Percentiles rank a stretch among this genome's conserved stretches.
Conservation (phyloP, 2,329 filamentous ascomycete genomes). For the Exophiala sp. region DNA sequence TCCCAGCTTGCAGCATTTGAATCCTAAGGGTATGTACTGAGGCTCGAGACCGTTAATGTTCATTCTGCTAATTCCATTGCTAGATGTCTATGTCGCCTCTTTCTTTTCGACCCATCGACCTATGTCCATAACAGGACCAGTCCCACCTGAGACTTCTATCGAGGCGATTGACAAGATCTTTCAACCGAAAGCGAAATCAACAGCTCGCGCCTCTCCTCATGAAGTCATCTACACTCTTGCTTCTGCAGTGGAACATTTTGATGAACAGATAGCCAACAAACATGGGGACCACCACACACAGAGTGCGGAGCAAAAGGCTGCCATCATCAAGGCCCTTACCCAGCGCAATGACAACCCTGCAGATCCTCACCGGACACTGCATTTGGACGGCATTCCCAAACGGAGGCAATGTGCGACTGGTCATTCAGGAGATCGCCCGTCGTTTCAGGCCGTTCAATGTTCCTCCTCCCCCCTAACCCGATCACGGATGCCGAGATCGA, state of each 20-base stretch:
- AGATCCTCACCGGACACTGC: constrained; percentile 33
- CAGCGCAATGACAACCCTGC: constrained; percentile 29
- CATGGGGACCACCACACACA: constrained; percentile 54
- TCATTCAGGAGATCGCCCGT: constrained; percentile 62
- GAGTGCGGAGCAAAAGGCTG: constrained; percentile 49
- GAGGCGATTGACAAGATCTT: constrained; percentile 84
- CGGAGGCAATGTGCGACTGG: constrained; percentile 54
- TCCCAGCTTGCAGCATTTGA: constrained; percentile 45
- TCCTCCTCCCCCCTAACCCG: constrained; percentile 70
- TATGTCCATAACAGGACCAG: constrained; percentile 76
- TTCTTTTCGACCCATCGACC: constrained; percentile 97
- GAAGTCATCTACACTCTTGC: constrained; percentile 62
- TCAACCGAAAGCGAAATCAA: constrained; percentile 49
- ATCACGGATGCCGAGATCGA: constrained; percentile 42
- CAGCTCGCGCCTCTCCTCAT: constrained; percentile 44
- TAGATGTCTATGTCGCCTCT: constrained; percentile 79
- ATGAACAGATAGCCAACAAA: constrained; percentile 32
- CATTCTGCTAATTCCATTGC: constrained; percentile 8
- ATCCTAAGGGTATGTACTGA: constrained; percentile 41
- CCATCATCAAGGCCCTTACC: constrained; percentile 36
- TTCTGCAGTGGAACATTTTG: constrained; percentile 42
- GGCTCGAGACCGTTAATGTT: constrained; percentile 11
- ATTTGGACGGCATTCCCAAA: constrained; percentile 46
- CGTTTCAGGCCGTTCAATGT: constrained; percentile 75
- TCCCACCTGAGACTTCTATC: constrained; percentile 65